These are phyloP conservation scores for Noccaea caerulescens DNA, from an alignment of 345 rosid genomes.

Conservation along the genomic window DNA sequence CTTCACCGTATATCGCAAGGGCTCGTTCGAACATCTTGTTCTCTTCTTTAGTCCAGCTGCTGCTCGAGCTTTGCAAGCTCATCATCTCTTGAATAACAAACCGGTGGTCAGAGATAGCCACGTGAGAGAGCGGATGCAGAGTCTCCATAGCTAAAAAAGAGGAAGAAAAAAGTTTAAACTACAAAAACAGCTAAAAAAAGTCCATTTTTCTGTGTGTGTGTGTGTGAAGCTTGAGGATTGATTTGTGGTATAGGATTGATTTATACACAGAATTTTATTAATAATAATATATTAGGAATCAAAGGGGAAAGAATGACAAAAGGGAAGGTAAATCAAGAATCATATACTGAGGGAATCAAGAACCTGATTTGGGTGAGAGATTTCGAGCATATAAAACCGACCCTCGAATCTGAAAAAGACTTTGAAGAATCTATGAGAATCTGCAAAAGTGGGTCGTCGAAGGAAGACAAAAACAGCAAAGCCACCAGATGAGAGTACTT, in stretches of 20 bases:
- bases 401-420: slow-evolving; percentile 42
- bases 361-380: slow-evolving; percentile 47
- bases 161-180: background rate
- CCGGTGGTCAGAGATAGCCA: slow-evolving; percentile 44
- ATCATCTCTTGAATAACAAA: slow-evolving; percentile 37
- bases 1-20: slow-evolving; percentile 65
- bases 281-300: slow-evolving; percentile 24
- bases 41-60: slow-evolving; percentile 71
- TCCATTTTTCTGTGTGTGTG: slow-evolving; percentile 3
- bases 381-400: slow-evolving; percentile 43
- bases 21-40: slow-evolving; percentile 84
- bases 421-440: slow-evolving; percentile 45
- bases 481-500: slow-evolving; percentile 5
- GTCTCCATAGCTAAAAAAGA: slow-evolving; percentile 55
- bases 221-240: slow-evolving; percentile 7
- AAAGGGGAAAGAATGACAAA: slow-evolving; percentile 9
- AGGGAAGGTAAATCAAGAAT: slow-evolving; percentile 27
- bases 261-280: no score
- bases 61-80: slow-evolving; percentile 38
- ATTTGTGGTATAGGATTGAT: slow-evolving; percentile 15
- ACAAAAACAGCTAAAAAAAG: slow-evolving; percentile 31
- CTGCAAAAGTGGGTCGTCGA: slow-evolving; percentile 37
- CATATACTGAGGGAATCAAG: slow-evolving; percentile 43
- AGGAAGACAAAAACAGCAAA: slow-evolving; percentile 40
- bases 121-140: slow-evolving; percentile 50